phyloP scores from a whole-genome alignment of 768 basidiomycete species.

The Leccinellum rugosiceps region DNA sequence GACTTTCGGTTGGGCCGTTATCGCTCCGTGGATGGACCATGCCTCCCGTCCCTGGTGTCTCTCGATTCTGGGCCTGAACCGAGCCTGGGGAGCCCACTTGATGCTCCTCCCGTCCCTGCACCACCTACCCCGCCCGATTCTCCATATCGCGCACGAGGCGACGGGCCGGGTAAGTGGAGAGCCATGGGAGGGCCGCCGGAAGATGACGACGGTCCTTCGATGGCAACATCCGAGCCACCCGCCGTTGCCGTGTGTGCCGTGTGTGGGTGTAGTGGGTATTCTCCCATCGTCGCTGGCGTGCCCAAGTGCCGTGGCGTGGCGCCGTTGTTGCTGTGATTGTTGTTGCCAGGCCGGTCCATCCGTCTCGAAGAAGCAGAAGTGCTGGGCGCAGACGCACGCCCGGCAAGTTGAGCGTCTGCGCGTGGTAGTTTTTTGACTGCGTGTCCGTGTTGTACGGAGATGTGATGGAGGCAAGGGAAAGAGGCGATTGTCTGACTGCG shows the following conservation, averaged over 20 bases:
- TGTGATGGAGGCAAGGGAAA: slow-evolving; percentile 41
- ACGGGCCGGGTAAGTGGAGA: slow-evolving; percentile 32
- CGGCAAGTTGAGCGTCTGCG: slow-evolving; percentile 71
- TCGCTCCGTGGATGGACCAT: slow-evolving; percentile 28
- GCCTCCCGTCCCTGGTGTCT: slow-evolving; percentile 29
- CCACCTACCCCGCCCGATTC: slow-evolving; percentile 28
- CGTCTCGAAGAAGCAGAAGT: slow-evolving; percentile 21
- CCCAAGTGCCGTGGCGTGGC: not conserved
- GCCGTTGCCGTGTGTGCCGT: slow-evolving; percentile 17
- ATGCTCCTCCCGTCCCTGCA: not conserved
- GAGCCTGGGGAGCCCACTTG: slow-evolving; percentile 12
- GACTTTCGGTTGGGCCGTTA: slow-evolving; percentile 10
- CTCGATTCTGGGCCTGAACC: slow-evolving; percentile 36
- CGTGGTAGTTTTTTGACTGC: slow-evolving; percentile 73
- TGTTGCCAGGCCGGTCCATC: slow-evolving; percentile 32
- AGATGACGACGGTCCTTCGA: slow-evolving; percentile 23
- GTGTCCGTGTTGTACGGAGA: slow-evolving; percentile 36
- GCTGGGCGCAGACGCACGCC: slow-evolving; percentile 76
- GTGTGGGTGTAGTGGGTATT: slow-evolving; percentile 11
- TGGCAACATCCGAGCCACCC: slow-evolving; percentile 25
- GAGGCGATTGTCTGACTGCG: slow-evolving; percentile 35
- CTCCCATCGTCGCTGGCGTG: slow-evolving; percentile 23
- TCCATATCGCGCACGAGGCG: slow-evolving; percentile 34
- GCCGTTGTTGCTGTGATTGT: not conserved
- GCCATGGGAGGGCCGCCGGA: slow-evolving; percentile 26